These are phyloP conservation scores for Mycena filopes DNA, from an alignment of 768 basidiomycete species.

Conservation along the genomic window DNA sequence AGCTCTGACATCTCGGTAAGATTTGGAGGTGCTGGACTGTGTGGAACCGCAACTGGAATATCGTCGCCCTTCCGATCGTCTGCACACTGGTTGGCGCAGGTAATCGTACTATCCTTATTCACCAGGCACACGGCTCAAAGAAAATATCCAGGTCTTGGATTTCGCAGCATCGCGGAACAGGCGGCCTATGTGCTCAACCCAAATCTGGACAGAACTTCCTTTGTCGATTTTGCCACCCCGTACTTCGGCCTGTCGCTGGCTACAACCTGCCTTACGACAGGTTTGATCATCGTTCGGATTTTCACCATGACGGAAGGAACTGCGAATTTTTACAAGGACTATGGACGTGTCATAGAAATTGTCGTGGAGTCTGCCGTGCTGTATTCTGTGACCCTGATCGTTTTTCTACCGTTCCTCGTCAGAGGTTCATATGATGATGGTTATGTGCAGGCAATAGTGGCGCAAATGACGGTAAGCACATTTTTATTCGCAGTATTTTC, in stretches of 20 bases:
- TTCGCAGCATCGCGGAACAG: slow-evolving; percentile 4
- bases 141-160: slow-evolving; percentile 18
- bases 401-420: slow-evolving; percentile 4
- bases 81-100: slow-evolving; percentile 18
- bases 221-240: slow-evolving; percentile 8
- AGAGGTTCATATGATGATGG: background rate
- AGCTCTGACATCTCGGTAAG: too few relatives aligned
- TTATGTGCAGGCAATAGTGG: slow-evolving; percentile 15
- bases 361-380: slow-evolving; percentile 22
- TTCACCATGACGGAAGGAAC: background rate
- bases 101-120: background rate
- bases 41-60: slow-evolving; percentile 14
- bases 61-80: slow-evolving; percentile 1
- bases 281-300: slow-evolving; percentile 18
- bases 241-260: slow-evolving; percentile 15
- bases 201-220: background rate
- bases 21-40: slow-evolving; percentile 23
- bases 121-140: too few relatives aligned
- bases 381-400: slow-evolving; percentile 9
- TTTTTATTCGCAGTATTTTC: background rate
- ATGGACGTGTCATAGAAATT: slow-evolving; percentile 16
- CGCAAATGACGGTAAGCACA: slow-evolving; percentile 14
- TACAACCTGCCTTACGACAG: slow-evolving; percentile 8
- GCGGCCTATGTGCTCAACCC: slow-evolving; percentile 14
- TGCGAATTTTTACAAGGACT: background rate